phyloP scores from a whole-genome alignment of 805 yeast genomes.

The Schwanniomyces yamadae region DNA sequence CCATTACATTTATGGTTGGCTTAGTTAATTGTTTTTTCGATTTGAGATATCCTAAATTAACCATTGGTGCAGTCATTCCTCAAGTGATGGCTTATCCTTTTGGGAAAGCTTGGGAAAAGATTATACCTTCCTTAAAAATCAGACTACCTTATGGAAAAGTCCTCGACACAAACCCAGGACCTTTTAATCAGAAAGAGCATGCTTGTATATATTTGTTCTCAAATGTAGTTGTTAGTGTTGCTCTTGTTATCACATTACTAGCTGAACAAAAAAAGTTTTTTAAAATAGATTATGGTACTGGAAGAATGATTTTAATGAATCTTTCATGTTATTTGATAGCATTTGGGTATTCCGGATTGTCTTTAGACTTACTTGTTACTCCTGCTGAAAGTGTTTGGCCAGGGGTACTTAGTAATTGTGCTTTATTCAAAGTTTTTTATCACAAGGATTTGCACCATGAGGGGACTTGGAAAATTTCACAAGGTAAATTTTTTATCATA shows the following conservation, averaged over 20 bases:
- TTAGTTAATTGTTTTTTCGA: conserved; percentile 23
- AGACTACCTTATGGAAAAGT: conserved; percentile 16
- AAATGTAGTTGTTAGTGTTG: conserved; percentile 6
- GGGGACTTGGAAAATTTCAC: conserved; percentile 7
- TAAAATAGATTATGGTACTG: conserved; percentile 9
- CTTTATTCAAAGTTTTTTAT: conserved; percentile 36
- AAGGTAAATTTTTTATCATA: conserved; percentile 15
- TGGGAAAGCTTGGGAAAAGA: conserved; percentile 16
- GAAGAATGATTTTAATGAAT: conserved; percentile 11
- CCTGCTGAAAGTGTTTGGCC: conserved; percentile 78
- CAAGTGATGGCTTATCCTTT: conserved; percentile 25
- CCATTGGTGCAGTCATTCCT: conserved; percentile 24
- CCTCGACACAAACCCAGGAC: conserved; percentile 24
- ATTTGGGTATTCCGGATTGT: conserved; percentile 40
- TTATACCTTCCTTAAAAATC: conserved; percentile 1
- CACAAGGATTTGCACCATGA: conserved; percentile 4
- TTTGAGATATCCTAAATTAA: conserved; percentile 23
- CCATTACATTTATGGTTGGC: conserved; percentile 13
- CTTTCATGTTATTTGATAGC: conserved; percentile 8
- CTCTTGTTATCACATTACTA: conserved; percentile 8
- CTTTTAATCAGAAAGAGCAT: conserved; percentile 19
- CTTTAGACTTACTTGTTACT: conserved; percentile 58
- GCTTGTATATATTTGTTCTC: conserved; percentile 12
- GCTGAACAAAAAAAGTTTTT: conserved; percentile 11
- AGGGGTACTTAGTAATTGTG: conserved; percentile 55